Base-by-base conservation (phyloP, 2,329 filamentous ascomycete species). In the Stylonectria norvegica region DNA sequence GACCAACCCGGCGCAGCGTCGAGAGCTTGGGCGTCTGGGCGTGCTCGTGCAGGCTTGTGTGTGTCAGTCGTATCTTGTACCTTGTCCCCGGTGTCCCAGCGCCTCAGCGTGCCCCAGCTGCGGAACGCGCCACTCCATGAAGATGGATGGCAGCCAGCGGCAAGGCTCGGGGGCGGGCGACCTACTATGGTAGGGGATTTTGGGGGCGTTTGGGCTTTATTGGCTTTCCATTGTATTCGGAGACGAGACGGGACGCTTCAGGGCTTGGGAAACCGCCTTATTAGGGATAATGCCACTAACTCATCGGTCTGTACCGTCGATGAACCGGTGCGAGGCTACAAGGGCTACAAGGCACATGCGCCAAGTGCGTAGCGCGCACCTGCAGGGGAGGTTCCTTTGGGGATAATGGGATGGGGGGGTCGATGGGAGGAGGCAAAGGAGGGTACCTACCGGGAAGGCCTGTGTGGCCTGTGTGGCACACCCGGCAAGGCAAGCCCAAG, bases 71-170 rank as follows among this genome's bases (percentile, higher is more conserved):
- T 30, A 8, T 10, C 9, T 15, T 6, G 36, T 22, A 34, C 25
- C 9, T 15, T 6, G 36, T 22, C 36, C 25, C 37, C 40, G 41
- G 40, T 17, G 34, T 29, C 34, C 43, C 40, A 46, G 52, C 45
- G 52, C 46, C 50, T 55, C 44, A 52, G 52, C 33, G 34, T 40
- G 34, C 34, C 38, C 36, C 49, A 52, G 52, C 38, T 56, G 53
- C 53, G 47, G 51, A 55, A 55, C 48, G 43, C 50, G 53, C 53
- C 49, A 56, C 45, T 49, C n/a, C n/a, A n/a, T n/a, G n/a, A n/a
- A n/a, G n/a, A n/a, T n/a, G n/a, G n/a, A n/a, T n/a, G n/a, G n/a
- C n/a, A n/a, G 10, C 28, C 28, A 30, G 28, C 28, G 14, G 16
- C 28, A 30, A 15, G 28, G 28, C 28, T 15, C 16, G 28, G 14